Percentiles rank a stretch among this genome's conserved stretches.
Evolutionary conservation across 257 asterid species (phyloP).

Genomic region (Rauvolfia tetraphylla): DNA sequence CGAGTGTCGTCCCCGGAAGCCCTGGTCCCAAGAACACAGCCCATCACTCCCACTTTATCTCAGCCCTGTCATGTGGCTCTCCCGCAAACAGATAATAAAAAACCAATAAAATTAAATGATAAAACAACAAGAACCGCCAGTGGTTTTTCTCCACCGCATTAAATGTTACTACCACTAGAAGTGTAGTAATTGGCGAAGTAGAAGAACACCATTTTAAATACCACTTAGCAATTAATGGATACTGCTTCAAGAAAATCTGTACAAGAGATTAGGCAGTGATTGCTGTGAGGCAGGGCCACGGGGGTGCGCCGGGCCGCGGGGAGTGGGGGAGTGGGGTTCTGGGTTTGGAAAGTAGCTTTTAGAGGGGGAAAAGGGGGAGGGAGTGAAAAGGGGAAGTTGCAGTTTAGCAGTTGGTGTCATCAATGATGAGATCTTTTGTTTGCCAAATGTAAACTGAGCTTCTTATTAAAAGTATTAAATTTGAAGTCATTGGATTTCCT

Average conservation of each 20-base stretch:
- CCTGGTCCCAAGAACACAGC: constrained; percentile 51
- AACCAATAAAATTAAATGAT: constrained; percentile 2
- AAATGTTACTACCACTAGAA: not conserved
- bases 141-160: constrained; percentile 10
- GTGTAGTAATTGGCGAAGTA: not conserved
- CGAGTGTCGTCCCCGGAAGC: constrained; percentile 26
- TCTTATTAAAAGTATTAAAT: too few species aligned
- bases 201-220: not conserved
- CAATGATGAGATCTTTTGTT: not conserved
- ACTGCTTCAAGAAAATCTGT: not conserved
- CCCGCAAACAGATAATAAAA: not conserved
- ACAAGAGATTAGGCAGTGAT: too few species aligned
- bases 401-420: constrained; percentile 14
- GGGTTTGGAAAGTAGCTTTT: not conserved
- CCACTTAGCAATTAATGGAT: too few species aligned
- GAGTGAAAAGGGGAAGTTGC: constrained; percentile 19
- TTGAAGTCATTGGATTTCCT: too few species aligned
- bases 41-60: constrained; percentile 33
- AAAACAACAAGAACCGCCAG: not conserved
- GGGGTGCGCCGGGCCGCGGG: not conserved
- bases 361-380: not conserved
- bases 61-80: constrained; percentile 5
- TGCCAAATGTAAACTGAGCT: not conserved
- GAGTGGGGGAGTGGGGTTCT: not conserved
- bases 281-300: not conserved